Base-by-base conservation (phyloP, 2,329 filamentous ascomycete species). In the Ophiocordyceps australis region DNA sequence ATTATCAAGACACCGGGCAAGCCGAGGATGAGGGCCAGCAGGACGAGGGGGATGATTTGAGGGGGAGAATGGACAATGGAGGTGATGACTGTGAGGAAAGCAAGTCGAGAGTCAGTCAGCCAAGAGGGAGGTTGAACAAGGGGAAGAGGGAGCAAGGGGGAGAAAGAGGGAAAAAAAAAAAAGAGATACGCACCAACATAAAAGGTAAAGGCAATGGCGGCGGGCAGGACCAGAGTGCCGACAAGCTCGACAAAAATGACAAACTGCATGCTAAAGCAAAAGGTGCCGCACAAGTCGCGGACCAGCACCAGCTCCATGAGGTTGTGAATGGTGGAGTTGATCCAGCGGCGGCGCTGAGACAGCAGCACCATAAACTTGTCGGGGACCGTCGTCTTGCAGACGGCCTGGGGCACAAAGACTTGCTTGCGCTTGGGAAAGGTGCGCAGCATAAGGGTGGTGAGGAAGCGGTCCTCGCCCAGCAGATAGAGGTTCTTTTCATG, bases 191-290 rank as follows among this genome's bases (percentile, higher is more conserved):
- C 70, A 85, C 78, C 73, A 42, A 98, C 75, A 53, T 98, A 98
- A 47, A 95, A 73, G 13, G 89, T 98, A 50, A 98, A 98, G 4
- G 80, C 76, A 47, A 98, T 95, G 37, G 91, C 91, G 24, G 89
- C 91, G 3, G 89, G 89, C 14, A 98, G 64, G 9, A 98, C 89
- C 28, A 98, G 62, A 2, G 91, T 98, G 40, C 89, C 89, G 28
- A 95, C 67, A 28, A 98, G 63, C 54, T 98, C 89, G 43, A 98
- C 79, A 47, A 85, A 92, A 34, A 98, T 77, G 36, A 98, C 76
- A 47, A 98, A 98, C 54, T 98, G 89, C 89, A 98, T 98, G 52
- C 82, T 93, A 62, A 98, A 98, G 62, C 91, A 98, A 59, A 98
- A 98, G 4, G 89, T 98, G 37, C 89, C 89, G 46, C 89, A 98